Evolutionary conservation across 75 land plant species (phyloP).

Genomic region (Gnetum montanum): DNA sequence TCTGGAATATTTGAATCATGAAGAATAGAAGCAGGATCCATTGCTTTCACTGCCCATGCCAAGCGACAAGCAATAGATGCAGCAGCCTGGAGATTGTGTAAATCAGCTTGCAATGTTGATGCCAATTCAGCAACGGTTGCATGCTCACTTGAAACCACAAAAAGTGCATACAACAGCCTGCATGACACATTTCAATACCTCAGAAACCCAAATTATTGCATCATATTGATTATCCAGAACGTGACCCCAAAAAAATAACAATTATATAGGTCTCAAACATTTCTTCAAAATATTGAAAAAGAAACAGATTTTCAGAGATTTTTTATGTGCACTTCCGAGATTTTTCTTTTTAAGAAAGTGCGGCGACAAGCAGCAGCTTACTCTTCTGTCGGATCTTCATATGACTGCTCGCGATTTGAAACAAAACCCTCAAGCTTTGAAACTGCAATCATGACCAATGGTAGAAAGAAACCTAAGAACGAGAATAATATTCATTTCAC

Average conservation of each 20-base stretch:
- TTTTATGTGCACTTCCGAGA: too few species aligned
- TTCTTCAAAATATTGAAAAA: too few species aligned
- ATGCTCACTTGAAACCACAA: slow-evolving; percentile 97
- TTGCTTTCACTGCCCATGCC: slow-evolving; percentile 92
- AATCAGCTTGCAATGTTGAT: slow-evolving; percentile 84
- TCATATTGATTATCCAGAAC: too few species aligned
- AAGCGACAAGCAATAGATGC: slow-evolving; percentile 89
- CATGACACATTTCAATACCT: slow-evolving; percentile 3
- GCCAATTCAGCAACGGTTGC: slow-evolving; percentile 93
- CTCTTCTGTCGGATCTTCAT: slow-evolving; percentile 99
- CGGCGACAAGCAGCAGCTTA: slow-evolving; percentile 28
- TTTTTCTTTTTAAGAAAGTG: too few species aligned
- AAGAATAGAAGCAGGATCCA: slow-evolving; percentile 79
- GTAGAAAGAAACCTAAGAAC: too few species aligned
- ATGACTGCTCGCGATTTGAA: slow-evolving; percentile 94
- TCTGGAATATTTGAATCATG: slow-evolving; percentile 45
- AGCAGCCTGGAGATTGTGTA: slow-evolving; percentile 88
- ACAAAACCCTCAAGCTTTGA: slow-evolving; percentile 97
- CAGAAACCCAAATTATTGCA: too few species aligned
- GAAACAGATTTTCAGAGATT: too few species aligned
- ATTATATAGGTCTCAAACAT: too few species aligned
- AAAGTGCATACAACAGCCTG: slow-evolving; percentile 95
- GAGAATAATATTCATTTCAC: too few species aligned
- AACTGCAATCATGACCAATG: slow-evolving; percentile 32
- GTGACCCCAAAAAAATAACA: too few species aligned